Conservation (phyloP, 192 early-diverging fungal genomes). For the Entomortierella beljakovae region DNA sequence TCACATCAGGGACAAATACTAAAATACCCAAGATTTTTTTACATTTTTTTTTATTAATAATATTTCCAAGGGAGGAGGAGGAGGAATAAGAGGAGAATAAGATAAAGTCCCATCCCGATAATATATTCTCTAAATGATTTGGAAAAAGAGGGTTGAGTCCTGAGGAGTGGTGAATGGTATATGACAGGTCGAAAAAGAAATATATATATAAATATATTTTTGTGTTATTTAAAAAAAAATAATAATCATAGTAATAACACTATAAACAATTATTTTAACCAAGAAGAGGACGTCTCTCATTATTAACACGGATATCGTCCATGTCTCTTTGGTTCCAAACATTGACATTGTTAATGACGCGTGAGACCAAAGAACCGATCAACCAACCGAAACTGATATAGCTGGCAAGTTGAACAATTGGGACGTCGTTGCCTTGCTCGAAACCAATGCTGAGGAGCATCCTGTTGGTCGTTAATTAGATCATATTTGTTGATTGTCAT, state of each 20-base stretch:
- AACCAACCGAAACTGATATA: constrained; percentile 46
- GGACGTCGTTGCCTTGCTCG: constrained; percentile 32
- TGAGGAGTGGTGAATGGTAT: not conserved
- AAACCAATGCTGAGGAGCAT: constrained; percentile 49
- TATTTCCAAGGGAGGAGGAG: not conserved
- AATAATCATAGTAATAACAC: too few relatives aligned
- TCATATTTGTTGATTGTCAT: not conserved
- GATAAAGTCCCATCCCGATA: not conserved
- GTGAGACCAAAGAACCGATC: constrained; percentile 36
- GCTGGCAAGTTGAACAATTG: constrained; percentile 19
- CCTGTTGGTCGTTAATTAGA: not conserved
- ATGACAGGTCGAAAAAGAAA: not conserved
- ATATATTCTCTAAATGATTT: too few relatives aligned
- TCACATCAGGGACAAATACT: too few relatives aligned
- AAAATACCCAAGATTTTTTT: too few relatives aligned
- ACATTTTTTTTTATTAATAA: too few relatives aligned
- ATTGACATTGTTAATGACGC: constrained; percentile 20
- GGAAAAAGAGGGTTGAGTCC: not conserved
- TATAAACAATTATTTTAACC: constrained; percentile 39
- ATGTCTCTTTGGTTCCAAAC: constrained; percentile 22
- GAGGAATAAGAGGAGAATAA: not conserved
- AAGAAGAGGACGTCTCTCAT: constrained; percentile 42
- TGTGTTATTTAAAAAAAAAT: too few relatives aligned
- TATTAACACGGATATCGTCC: constrained; percentile 19
- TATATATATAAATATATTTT: not conserved